Percentiles rank a stretch among this genome's conserved stretches.
Evolutionary conservation across 305 asterid species (phyloP).

Genomic region (Rubia peregrina): DNA sequence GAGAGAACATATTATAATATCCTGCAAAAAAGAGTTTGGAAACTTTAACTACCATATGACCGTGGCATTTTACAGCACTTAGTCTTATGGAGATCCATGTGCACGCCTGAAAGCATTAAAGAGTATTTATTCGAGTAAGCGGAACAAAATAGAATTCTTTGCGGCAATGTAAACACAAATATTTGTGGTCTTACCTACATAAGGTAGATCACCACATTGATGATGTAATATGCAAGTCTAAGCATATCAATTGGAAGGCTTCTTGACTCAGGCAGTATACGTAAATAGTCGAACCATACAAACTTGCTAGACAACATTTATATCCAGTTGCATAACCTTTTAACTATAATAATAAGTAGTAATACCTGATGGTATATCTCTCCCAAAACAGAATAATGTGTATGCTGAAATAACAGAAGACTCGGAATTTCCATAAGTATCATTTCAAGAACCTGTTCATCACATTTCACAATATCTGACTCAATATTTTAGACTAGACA

Average conservation of each 20-base stretch:
- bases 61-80: too few species aligned
- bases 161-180: neutral
- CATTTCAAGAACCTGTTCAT: constrained; percentile 30
- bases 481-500: neutral
- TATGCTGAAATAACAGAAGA: constrained; percentile 41
- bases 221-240: constrained; percentile 23
- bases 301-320: constrained; percentile 4
- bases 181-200: constrained; percentile 20
- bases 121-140: neutral
- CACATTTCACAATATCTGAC: neutral
- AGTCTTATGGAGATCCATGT: constrained; percentile 27
- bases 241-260: constrained; percentile 33
- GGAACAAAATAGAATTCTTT: neutral
- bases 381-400: constrained; percentile 39
- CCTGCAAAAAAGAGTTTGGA: constrained; percentile 28
- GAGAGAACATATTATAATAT: neutral
- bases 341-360: too few species aligned
- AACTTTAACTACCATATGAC: constrained; percentile 23
- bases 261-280: constrained; percentile 23
- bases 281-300: constrained; percentile 4
- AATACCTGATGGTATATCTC: constrained; percentile 44
- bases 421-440: constrained; percentile 43
- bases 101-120: constrained; percentile 15
- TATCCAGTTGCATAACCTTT: neutral
- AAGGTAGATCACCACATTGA: constrained; percentile 27